These are phyloP conservation scores for Cladosporium velox DNA, from an alignment of 2,329 filamentous ascomycete species.

Conservation along the genomic window DNA sequence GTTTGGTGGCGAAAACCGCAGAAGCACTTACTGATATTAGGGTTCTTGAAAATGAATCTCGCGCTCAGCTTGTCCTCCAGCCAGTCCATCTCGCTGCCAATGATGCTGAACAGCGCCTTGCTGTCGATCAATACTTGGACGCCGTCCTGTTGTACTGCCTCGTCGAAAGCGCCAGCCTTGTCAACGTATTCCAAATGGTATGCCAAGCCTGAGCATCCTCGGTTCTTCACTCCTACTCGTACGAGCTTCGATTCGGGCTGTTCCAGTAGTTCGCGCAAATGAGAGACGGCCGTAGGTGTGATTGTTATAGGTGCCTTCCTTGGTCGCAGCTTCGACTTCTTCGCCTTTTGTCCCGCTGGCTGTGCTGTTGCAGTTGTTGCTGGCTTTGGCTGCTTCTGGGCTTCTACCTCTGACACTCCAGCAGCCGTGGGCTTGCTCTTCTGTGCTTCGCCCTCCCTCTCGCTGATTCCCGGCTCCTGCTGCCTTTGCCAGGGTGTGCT, in stretches of 20 bases:
- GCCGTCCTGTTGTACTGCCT: slow-evolving; percentile 91
- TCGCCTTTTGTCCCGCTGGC: slow-evolving; percentile 53
- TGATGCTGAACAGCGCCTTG: slow-evolving; percentile 96
- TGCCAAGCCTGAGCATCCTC: slow-evolving; percentile 88
- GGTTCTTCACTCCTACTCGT: slow-evolving; percentile 88
- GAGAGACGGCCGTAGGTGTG: slow-evolving; percentile 75
- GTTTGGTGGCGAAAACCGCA: neutral
- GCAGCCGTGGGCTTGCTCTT: slow-evolving; percentile 53
- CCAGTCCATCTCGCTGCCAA: slow-evolving; percentile 99
- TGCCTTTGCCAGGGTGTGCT: slow-evolving; percentile 46
- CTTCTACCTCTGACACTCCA: slow-evolving; percentile 32
- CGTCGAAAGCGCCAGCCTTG: slow-evolving; percentile 83
- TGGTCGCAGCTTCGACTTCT: slow-evolving; percentile 68
- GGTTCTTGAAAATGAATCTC: slow-evolving; percentile 92
- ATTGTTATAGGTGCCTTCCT: slow-evolving; percentile 91
- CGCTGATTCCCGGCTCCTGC: slow-evolving; percentile 30
- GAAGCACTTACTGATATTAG: slow-evolving; percentile 85
- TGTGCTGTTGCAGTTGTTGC: slow-evolving; percentile 39
- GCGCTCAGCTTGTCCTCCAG: slow-evolving; percentile 91
- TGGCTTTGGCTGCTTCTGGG: slow-evolving; percentile 29
- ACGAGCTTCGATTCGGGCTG: slow-evolving; percentile 91
- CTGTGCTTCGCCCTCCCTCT: slow-evolving; percentile 67
- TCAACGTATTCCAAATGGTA: slow-evolving; percentile 97
- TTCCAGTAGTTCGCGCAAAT: slow-evolving; percentile 74
- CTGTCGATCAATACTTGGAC: slow-evolving; percentile 95